These are phyloP conservation scores for Fusarium sp. DNA, from an alignment of 2,329 filamentous ascomycete genomes.

Conservation along the genomic window DNA sequence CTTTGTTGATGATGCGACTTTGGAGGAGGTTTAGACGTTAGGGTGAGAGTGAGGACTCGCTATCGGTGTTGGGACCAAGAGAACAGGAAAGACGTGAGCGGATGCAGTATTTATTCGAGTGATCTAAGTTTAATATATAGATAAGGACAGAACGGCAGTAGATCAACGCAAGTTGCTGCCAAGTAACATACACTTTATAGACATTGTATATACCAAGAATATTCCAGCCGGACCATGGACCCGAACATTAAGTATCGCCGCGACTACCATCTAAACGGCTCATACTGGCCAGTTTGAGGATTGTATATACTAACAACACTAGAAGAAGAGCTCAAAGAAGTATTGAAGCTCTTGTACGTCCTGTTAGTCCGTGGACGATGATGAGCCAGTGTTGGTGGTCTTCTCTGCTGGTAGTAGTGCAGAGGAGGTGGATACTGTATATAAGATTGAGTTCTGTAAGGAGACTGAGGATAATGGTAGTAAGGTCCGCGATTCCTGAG, in stretches of 20 bases:
- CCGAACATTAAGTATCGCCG: fast-evolving
- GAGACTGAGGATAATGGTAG: slow-evolving; percentile 1
- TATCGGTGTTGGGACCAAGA: neutral
- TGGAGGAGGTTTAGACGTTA: neutral
- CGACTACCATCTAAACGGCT: slow-evolving; percentile 6
- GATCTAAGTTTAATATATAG: neutral
- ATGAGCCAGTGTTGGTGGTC: neutral
- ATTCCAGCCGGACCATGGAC: neutral
- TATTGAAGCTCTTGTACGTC: slow-evolving; percentile 19
- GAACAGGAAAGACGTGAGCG: fast-evolving
- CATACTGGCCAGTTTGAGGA: slow-evolving; percentile 14
- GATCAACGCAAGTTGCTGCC: neutral
- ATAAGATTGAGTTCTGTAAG: neutral
- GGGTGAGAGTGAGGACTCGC: neutral
- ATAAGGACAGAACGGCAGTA: neutral
- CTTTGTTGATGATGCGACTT: neutral
- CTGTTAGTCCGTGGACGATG: slow-evolving; percentile 20
- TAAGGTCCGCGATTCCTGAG: neutral
- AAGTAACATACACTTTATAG: neutral
- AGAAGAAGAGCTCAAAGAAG: slow-evolving; percentile 13
- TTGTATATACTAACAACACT: slow-evolving; percentile 23
- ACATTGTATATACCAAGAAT: neutral
- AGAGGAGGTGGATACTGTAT: slow-evolving; percentile 17
- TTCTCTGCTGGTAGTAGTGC: slow-evolving; percentile 21
- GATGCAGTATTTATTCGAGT: neutral